These are phyloP conservation scores for Ocimum tenuiflorum DNA, from an alignment of 257 asterid species.

Conservation along the genomic window DNA sequence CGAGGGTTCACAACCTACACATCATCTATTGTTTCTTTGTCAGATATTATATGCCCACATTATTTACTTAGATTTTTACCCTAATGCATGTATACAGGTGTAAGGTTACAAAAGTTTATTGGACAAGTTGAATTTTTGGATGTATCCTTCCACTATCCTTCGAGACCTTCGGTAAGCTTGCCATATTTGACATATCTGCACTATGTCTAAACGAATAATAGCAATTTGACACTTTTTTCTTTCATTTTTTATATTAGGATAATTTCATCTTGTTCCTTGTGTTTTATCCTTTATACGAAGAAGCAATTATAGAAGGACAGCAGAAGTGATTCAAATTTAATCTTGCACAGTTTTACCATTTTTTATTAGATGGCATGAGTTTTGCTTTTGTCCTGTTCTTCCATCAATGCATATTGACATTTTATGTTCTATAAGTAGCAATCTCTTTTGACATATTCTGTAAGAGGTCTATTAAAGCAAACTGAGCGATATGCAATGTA, in stretches of 20 bases:
- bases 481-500: too few species aligned
- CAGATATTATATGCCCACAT: neutral
- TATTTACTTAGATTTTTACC: constrained; percentile 6
- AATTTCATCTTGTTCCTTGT: neutral
- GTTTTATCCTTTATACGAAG: neutral
- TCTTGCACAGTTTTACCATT: neutral
- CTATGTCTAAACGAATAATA: neutral
- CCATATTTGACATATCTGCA: neutral
- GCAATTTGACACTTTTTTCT: neutral
- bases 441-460: neutral
- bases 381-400: neutral
- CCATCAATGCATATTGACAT: neutral
- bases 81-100: constrained; percentile 46
- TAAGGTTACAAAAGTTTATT: constrained; percentile 53
- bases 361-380: neutral
- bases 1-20: constrained; percentile 5
- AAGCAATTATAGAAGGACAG: neutral
- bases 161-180: constrained; percentile 57
- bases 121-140: constrained; percentile 67
- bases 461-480: neutral
- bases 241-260: constrained; percentile 3
- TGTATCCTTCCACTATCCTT: constrained; percentile 68
- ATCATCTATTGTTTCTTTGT: neutral
- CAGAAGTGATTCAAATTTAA: neutral
- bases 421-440: neutral